A percentile compares a stretch with the other conserved stretches of the same genome.
Conservation (phyloP, 352 stramenopile genomes). For the Pythium volutum region DNA sequence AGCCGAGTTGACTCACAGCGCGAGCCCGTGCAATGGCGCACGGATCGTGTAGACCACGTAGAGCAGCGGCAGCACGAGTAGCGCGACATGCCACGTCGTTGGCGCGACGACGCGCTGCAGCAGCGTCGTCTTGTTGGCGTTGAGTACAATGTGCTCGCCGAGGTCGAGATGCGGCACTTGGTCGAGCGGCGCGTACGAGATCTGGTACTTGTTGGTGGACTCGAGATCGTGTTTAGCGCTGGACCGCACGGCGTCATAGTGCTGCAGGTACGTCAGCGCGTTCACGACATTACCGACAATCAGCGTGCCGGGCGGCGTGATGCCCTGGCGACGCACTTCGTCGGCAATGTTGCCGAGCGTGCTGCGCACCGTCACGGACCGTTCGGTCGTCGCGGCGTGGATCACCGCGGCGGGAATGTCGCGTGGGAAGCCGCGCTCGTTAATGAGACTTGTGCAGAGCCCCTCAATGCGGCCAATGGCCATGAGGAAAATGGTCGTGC, state of each 20-base stretch:
- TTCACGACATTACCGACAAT: constrained; percentile 93
- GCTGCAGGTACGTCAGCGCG: constrained; percentile 59
- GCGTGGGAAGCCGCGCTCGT: constrained; percentile 83
- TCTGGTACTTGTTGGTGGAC: constrained; percentile 52
- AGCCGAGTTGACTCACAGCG: background rate
- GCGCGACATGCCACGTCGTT: constrained; percentile 20
- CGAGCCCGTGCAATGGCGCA: constrained; percentile 1
- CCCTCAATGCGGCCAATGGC: constrained; percentile 91
- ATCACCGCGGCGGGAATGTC: constrained; percentile 92
- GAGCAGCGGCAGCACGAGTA: constrained; percentile 29
- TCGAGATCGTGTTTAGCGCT: constrained; percentile 22
- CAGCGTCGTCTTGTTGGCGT: constrained; percentile 16
- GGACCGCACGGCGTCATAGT: constrained; percentile 52
- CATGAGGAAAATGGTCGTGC: constrained; percentile 98
- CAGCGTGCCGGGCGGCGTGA: constrained; percentile 91
- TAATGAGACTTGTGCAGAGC: constrained; percentile 79
- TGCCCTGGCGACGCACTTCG: constrained; percentile 77
- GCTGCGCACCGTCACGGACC: constrained; percentile 86
- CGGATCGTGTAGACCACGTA: constrained; percentile 20
- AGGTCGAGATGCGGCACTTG: constrained; percentile 47
- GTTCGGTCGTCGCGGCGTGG: constrained; percentile 89
- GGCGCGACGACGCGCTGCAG: background rate
- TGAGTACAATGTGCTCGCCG: constrained; percentile 58
- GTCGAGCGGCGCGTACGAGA: constrained; percentile 57
- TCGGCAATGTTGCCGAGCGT: constrained; percentile 89